Evolutionary conservation across 306 rosid genomes (phyloP), one percentile per base, ranked within the genome.

Genomic region (Quercus engelmannii): DNA sequence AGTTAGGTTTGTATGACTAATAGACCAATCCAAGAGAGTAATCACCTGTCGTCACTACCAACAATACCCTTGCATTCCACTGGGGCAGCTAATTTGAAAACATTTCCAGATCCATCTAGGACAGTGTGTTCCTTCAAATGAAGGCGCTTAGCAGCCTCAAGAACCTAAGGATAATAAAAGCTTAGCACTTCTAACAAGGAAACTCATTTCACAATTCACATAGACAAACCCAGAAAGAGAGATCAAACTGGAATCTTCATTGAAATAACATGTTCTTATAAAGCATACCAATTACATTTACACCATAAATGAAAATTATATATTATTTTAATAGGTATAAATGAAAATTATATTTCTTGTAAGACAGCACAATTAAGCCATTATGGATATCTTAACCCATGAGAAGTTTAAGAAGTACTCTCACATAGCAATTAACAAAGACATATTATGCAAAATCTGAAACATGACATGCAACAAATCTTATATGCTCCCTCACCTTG

Each of bases 41-140:
- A 75, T 61, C 88, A 95, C 99, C 99, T 81, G 91, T 90, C 99
- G 84, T 95, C 99, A 73, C 99, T 92, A 79, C 99, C 99, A 75
- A 95, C 93, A 77, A 95, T 95, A 63, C 99, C 99, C 88, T 95
- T 95, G 91, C 98, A 93, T 85, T 95, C 99, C 78, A 95, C 99
- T 0, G 98, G 99, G 30, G 99, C 99, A 85, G 97, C 98, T 84
- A 95, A 90, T 74, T 91, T 93, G 87, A 88, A 89, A 83, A 78
- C 88, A 83, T 89, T 89, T 68, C 93, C 99, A 82, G 96, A 91
- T 85, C 93, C 99, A 87, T 95, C 99, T 78, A 84, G 86, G 79
- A 93, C 98, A 0, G 85, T 74, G 78, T 95, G 99, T 79, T n/a
- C n/a, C n/a, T n/a, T n/a, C n/a, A n/a, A n/a, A n/a, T n/a, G n/a